A percentile compares a stretch with the other conserved stretches of the same genome.
These are phyloP conservation scores for Tetradesmus obliquus DNA, from an alignment of 139 green algal species.

Conservation along the genomic window DNA sequence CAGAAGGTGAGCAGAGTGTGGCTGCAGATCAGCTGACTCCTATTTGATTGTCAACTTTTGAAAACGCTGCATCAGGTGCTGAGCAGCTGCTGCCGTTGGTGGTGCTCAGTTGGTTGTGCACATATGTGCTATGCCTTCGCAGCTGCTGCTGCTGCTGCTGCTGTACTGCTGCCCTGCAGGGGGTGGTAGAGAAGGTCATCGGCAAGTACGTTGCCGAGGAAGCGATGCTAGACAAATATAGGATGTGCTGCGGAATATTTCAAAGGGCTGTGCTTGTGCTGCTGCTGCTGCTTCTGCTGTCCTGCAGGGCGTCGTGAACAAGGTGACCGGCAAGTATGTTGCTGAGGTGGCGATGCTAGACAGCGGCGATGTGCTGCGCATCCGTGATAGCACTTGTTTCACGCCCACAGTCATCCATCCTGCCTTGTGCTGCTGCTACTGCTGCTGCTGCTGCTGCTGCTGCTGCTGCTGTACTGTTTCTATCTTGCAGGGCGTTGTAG, in stretches of 20 bases:
- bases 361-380: conserved; percentile 75
- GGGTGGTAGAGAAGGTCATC: conserved; percentile 79
- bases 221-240: conserved; percentile 76
- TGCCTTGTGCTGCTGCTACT: neutral
- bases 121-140: too few species aligned
- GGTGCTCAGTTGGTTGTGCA: neutral
- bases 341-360: conserved; percentile 86
- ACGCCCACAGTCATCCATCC: neutral
- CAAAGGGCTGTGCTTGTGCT: conserved; percentile 67
- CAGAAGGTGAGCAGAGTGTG: conserved; percentile 72
- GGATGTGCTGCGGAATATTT: conserved; percentile 86
- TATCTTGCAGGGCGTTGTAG: conserved; percentile 74
- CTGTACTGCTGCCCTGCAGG: conserved; percentile 51
- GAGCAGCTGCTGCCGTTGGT: neutral
- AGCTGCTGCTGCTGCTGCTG: neutral
- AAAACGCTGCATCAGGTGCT: too few species aligned
- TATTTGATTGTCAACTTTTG: neutral
- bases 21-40: neutral
- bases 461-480: neutral
- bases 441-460: neutral
- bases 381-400: conserved; percentile 48
- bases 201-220: conserved; percentile 86
- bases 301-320: conserved; percentile 76
- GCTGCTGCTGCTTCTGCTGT: neutral
- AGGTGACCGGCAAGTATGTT: conserved; percentile 81